phyloP scores from a whole-genome alignment of 345 rosid genomes.

The Punica granatum region DNA sequence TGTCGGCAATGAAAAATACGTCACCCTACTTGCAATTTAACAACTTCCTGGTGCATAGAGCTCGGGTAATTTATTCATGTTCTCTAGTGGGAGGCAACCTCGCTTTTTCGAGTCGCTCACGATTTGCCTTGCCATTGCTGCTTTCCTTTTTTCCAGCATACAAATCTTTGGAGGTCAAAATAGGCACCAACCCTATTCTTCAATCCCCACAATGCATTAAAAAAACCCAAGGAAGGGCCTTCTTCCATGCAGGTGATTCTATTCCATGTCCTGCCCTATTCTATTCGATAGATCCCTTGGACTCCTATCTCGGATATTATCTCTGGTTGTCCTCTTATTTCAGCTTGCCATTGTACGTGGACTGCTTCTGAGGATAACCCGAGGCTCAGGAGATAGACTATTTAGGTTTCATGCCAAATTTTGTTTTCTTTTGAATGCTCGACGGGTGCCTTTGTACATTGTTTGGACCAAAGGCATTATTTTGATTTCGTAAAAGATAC shows the following conservation, averaged over 20 bases:
- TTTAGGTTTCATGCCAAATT: too few species aligned
- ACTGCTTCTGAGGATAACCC: too few species aligned
- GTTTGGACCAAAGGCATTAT: too few species aligned
- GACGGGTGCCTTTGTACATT: too few species aligned
- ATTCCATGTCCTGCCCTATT: not conserved
- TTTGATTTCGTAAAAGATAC: too few species aligned
- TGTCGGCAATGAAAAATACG: too few species aligned
- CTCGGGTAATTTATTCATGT: not conserved
- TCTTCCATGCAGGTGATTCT: not conserved
- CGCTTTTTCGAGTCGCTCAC: not conserved
- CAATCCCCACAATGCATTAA: not conserved
- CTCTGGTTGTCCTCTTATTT: too few species aligned
- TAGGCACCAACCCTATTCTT: not conserved
- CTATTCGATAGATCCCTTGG: too few species aligned
- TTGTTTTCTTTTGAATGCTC: too few species aligned
- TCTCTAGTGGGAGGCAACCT: not conserved
- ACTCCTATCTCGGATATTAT: too few species aligned
- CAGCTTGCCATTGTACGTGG: too few species aligned
- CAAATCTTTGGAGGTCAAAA: not conserved
- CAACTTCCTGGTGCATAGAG: not conserved
- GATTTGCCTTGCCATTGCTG: not conserved
- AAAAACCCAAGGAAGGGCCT: not conserved
- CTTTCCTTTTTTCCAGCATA: not conserved
- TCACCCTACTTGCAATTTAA: not conserved
- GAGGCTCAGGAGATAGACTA: too few species aligned